Evolutionary conservation across 164 flowering plant species (phyloP).

Genomic region (Taxillus chinensis): DNA sequence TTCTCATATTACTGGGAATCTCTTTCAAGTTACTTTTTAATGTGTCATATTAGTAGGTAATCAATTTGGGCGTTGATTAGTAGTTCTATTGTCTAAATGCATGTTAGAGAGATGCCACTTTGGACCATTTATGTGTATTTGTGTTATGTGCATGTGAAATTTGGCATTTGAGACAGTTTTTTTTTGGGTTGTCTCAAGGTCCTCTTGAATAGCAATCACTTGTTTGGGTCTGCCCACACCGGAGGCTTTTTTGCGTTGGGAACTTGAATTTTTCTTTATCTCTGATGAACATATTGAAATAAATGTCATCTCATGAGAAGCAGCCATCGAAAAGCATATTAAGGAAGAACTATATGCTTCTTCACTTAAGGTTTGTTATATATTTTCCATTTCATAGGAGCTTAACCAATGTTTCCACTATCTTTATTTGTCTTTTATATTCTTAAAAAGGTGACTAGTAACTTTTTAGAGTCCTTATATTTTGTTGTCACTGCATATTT

Average conservation of each 20-base stretch:
- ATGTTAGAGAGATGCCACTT: background rate
- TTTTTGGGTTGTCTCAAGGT: constrained; percentile 40
- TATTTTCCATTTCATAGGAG: too few relatives aligned
- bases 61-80: background rate
- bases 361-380: constrained; percentile 42
- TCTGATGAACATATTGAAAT: constrained; percentile 43
- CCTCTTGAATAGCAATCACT: constrained; percentile 88
- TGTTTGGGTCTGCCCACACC: constrained; percentile 33
- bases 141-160: background rate
- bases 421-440: background rate
- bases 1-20: background rate
- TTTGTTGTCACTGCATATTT: too few relatives aligned
- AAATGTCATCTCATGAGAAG: constrained; percentile 80
- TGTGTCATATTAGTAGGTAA: background rate
- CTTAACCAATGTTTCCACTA: background rate
- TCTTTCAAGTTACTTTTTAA: background rate
- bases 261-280: constrained; percentile 29
- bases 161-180: background rate
- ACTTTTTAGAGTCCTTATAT: too few relatives aligned
- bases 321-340: constrained; percentile 72
- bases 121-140: background rate
- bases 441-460: too few relatives aligned
- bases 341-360: constrained; percentile 81
- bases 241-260: constrained; percentile 39
- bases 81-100: background rate